Evolutionary conservation across 768 basidiomycete genomes (phyloP).

Genomic region (Auricularia cornea): DNA sequence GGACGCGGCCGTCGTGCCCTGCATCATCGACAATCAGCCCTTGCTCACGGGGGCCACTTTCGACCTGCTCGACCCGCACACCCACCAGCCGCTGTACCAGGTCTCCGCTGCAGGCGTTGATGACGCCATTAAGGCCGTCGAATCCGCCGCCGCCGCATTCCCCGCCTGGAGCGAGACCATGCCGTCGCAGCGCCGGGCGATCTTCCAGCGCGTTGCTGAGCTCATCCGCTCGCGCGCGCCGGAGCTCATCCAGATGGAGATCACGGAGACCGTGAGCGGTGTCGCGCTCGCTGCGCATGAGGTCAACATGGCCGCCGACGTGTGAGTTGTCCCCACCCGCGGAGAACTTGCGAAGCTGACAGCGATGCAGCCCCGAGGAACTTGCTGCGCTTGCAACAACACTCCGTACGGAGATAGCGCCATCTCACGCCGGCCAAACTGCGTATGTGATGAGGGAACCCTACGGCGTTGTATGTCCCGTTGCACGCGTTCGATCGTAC

Average conservation of each 20-base stretch:
- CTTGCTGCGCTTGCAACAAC: constrained; percentile 9
- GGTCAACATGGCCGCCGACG: neutral
- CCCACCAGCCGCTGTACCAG: neutral
- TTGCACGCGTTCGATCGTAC: neutral
- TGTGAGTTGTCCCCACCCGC: neutral
- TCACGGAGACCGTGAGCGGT: constrained; percentile 9
- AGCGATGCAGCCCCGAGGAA: constrained; percentile 10
- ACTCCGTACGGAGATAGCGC: constrained; percentile 9
- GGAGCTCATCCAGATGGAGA: constrained; percentile 10
- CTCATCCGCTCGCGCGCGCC: constrained; percentile 6
- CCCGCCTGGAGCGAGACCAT: constrained; percentile 5
- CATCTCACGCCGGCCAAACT: constrained; percentile 2
- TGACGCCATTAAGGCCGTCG: constrained; percentile 2
- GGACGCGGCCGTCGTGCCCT: neutral
- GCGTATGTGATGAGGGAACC: constrained; percentile 12
- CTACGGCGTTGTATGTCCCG: constrained; percentile 12
- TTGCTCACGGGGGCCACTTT: neutral
- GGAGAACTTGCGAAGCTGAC: neutral
- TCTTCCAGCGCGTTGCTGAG: constrained; percentile 13
- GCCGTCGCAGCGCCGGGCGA: constrained; percentile 8
- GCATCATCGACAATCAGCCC: neutral
- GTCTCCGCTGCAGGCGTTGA: neutral
- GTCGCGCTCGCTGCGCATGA: neutral
- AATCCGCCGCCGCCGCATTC: constrained; percentile 3
- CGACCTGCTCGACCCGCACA: constrained; percentile 2